A percentile compares a stretch with the other conserved stretches of the same genome.
These are phyloP conservation scores for Euryodendron excelsum DNA, from an alignment of 148 eudicot species.

Conservation along the genomic window DNA sequence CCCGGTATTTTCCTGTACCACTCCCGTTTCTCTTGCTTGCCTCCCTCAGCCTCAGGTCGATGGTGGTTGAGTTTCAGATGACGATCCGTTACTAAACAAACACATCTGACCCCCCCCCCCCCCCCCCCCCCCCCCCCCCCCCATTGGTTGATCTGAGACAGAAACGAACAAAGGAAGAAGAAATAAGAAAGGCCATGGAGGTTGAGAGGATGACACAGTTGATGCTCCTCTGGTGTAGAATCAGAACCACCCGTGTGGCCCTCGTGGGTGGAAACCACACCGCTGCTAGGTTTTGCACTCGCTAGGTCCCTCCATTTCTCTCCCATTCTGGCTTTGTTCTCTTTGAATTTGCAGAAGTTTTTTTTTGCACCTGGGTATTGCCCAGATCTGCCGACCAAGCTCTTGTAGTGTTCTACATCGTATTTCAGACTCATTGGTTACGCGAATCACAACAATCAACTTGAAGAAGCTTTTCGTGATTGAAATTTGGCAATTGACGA, in stretches of 20 bases:
- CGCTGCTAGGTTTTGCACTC: constrained; percentile 59
- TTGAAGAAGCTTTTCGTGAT: not conserved
- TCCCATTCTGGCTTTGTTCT: not conserved
- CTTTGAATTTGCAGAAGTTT: not conserved
- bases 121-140: too few relatives aligned
- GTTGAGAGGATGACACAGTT: constrained; percentile 39
- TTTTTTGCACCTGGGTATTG: constrained; percentile 21
- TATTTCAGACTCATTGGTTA: constrained; percentile 1
- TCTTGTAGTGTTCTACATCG: too few relatives aligned
- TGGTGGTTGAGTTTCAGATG: constrained; percentile 11
- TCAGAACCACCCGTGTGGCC: constrained; percentile 27
- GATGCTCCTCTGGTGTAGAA: constrained; percentile 36
- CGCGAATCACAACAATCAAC: not conserved
- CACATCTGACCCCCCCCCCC: not conserved
- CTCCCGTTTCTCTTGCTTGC: not conserved
- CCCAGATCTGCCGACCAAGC: constrained; percentile 1
- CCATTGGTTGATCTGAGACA: constrained; percentile 9
- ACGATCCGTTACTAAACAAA: constrained; percentile 6
- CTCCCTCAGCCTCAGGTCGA: not conserved
- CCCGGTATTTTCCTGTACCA: not conserved
- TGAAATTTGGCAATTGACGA: constrained; percentile 12
- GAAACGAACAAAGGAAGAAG: not conserved
- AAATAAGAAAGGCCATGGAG: constrained; percentile 41
- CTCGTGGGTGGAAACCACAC: constrained; percentile 71
- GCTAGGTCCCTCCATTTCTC: constrained; percentile 33